phyloP scores from a whole-genome alignment of 2,329 filamentous ascomycete species.

The Colletotrichum theobromicola region DNA sequence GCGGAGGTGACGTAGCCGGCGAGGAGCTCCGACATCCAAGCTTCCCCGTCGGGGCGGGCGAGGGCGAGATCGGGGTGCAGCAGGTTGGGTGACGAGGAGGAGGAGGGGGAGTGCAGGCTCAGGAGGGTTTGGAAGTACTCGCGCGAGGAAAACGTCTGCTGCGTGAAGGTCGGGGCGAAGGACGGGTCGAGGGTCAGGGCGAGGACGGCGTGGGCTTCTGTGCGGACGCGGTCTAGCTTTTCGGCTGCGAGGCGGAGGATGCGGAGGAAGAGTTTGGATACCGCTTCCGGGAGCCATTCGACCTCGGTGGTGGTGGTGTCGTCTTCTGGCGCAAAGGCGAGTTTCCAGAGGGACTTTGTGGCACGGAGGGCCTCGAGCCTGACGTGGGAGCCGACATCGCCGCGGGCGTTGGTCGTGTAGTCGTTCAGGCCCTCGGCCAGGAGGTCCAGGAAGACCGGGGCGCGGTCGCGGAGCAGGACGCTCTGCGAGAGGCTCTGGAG shows the following conservation, averaged over 20 bases:
- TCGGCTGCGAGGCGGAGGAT: conserved; percentile 78
- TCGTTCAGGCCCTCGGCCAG: conserved; percentile 74
- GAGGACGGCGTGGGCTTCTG: conserved; percentile 64
- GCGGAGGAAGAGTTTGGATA: conserved; percentile 50
- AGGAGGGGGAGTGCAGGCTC: conserved; percentile 40
- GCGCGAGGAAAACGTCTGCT: conserved; percentile 61
- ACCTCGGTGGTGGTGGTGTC: background rate
- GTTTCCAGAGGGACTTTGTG: conserved; percentile 65
- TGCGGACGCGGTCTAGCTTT: conserved; percentile 86
- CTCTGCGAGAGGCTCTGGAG: conserved; percentile 58
- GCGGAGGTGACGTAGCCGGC: conserved; percentile 75
- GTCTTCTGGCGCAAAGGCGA: background rate
- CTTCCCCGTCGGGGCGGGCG: conserved; percentile 31
- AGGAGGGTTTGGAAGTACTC: conserved; percentile 64
- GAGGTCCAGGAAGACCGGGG: conserved; percentile 46
- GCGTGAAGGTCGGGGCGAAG: conserved; percentile 36
- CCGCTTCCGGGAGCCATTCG: conserved; percentile 31
- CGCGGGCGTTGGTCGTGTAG: conserved; percentile 87
- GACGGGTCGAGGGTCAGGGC: conserved; percentile 47
- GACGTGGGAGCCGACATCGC: conserved; percentile 88
- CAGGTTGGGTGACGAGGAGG: conserved; percentile 33
- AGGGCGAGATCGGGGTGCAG: conserved; percentile 41
- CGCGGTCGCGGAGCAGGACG: conserved; percentile 46
- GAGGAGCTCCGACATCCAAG: conserved; percentile 60
- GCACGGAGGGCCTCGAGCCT: conserved; percentile 82